phyloP scores from a whole-genome alignment of 768 basidiomycete genomes.

The Kwoniella bestiolae region DNA sequence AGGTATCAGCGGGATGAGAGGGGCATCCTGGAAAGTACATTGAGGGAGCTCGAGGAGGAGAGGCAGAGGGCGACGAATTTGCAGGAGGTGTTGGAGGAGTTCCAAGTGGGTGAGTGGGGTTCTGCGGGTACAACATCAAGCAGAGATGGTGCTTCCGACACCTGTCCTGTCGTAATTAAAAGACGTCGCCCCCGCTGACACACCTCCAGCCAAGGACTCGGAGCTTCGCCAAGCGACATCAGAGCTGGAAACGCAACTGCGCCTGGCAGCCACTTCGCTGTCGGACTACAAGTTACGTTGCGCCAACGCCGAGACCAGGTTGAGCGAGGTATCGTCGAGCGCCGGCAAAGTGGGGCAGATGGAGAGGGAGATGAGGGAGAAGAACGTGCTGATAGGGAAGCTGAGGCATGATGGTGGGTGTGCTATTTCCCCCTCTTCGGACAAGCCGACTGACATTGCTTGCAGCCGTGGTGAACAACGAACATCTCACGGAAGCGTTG shows the following conservation, averaged over 20 bases:
- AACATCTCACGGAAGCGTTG: constrained; percentile 96
- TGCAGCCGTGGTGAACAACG: constrained; percentile 91
- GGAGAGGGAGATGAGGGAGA: constrained; percentile 92
- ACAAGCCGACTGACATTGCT: background rate
- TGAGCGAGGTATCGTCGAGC: constrained; percentile 74
- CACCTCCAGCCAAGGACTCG: constrained; percentile 89
- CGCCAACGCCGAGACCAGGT: constrained; percentile 79
- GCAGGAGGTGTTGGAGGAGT: constrained; percentile 91
- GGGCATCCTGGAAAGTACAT: constrained; percentile 64
- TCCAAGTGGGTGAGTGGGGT: constrained; percentile 75
- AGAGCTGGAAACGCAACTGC: constrained; percentile 77
- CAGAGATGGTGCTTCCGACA: too few species aligned
- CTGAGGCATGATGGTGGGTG: constrained; percentile 85
- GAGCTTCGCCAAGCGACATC: constrained; percentile 83
- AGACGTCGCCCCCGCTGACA: too few species aligned
- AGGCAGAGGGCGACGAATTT: constrained; percentile 78
- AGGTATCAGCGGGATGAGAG: constrained; percentile 70
- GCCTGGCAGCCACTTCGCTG: constrained; percentile 71
- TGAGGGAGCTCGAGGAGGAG: constrained; percentile 63
- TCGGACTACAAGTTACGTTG: constrained; percentile 92
- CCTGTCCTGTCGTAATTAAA: too few species aligned
- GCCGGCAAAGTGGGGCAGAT: constrained; percentile 71
- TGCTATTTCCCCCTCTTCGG: background rate
- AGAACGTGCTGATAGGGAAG: constrained; percentile 91
- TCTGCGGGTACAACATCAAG: too few species aligned